These are phyloP conservation scores for Bruguiera sexangula DNA, from an alignment of 345 rosid genomes.

Conservation along the genomic window DNA sequence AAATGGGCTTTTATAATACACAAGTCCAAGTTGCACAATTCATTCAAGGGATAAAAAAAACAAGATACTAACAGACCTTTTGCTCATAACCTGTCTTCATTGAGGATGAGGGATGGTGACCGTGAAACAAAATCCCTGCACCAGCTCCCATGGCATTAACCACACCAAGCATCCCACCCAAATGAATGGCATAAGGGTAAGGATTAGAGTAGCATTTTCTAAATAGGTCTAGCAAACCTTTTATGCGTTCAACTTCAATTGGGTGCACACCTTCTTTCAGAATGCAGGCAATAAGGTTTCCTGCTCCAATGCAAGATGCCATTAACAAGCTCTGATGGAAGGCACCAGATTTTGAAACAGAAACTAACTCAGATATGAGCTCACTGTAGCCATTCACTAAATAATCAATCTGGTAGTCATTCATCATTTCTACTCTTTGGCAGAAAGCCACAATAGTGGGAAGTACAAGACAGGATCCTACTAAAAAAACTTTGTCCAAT, in stretches of 20 bases:
- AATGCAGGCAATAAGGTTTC: constrained; percentile 66
- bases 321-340: constrained; percentile 66
- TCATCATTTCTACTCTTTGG: constrained; percentile 69
- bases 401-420: constrained; percentile 50
- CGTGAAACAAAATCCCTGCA: constrained; percentile 60
- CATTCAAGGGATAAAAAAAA: constrained; percentile 4
- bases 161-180: constrained; percentile 91
- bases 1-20: constrained; percentile 24
- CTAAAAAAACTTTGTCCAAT: constrained; percentile 49
- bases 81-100: constrained; percentile 32
- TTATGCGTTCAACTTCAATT: constrained; percentile 49
- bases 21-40: not conserved
- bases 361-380: constrained; percentile 62
- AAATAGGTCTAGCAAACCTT: constrained; percentile 56
- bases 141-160: constrained; percentile 80
- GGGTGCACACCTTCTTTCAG: constrained; percentile 68
- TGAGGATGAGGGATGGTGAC: constrained; percentile 40
- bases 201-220: constrained; percentile 68
- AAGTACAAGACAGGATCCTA: constrained; percentile 79
- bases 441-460: constrained; percentile 73
- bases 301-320: constrained; percentile 81
- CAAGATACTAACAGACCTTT: constrained; percentile 38
- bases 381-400: constrained; percentile 53
- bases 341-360: constrained; percentile 53
- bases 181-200: constrained; percentile 51